Conservation (phyloP, 2,329 filamentous ascomycete species). For the Clarireedia hainanense region DNA sequence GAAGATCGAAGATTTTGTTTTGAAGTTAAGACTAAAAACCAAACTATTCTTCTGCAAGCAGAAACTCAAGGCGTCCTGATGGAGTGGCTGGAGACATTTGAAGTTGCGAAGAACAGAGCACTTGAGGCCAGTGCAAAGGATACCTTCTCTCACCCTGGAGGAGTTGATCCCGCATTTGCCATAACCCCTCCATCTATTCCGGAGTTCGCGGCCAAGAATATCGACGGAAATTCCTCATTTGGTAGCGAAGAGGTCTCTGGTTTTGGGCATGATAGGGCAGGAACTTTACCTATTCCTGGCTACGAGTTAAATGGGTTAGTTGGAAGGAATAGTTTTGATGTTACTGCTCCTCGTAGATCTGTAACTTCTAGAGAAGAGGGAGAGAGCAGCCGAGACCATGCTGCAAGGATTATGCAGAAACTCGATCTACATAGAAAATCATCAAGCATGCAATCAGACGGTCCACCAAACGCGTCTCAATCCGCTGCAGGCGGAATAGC, state of each 20-base stretch:
- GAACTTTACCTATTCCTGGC: conserved; percentile 58
- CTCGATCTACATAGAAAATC: conserved; percentile 82
- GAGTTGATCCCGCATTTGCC: conserved; percentile 72
- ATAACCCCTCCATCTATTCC: conserved; percentile 82
- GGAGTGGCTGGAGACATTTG: conserved; percentile 90
- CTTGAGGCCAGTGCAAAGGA: conserved; percentile 61
- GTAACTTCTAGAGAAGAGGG: conserved; percentile 59
- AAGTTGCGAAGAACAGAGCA: conserved; percentile 86
- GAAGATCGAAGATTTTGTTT: conserved; percentile 97
- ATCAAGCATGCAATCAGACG: conserved; percentile 34
- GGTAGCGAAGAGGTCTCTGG: conserved; percentile 39
- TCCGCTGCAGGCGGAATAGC: conserved; percentile 60
- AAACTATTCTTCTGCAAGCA: conserved; percentile 80
- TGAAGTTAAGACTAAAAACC: conserved; percentile 96
- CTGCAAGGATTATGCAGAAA: conserved; percentile 84
- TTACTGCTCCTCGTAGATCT: conserved; percentile 40
- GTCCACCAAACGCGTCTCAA: conserved; percentile 29
- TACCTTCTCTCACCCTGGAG: conserved; percentile 34
- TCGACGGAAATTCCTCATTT: conserved; percentile 51
- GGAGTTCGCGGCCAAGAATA: conserved; percentile 77
- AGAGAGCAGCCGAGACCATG: conserved; percentile 71
- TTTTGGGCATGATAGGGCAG: conserved; percentile 47
- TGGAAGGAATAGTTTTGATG: conserved; percentile 65
- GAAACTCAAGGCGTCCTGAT: conserved; percentile 90
- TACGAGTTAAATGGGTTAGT: conserved; percentile 37